These are phyloP conservation scores for Hanseniaspora gamundiae DNA, from an alignment of 1,139 yeast species.

Conservation along the genomic window DNA sequence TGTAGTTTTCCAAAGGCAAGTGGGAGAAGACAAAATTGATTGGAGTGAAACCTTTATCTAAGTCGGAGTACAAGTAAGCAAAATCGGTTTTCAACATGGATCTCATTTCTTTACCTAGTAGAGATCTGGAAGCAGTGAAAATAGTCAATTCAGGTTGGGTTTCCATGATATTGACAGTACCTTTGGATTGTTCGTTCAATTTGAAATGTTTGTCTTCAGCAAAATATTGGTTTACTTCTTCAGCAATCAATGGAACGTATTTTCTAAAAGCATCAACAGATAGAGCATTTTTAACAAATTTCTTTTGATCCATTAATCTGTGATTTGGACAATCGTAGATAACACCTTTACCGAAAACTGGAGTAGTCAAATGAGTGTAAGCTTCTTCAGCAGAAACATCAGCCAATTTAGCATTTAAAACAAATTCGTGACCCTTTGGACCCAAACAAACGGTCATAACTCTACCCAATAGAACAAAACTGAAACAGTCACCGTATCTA, in stretches of 20 bases:
- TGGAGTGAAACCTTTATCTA: slow-evolving; percentile 95
- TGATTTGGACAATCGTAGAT: slow-evolving; percentile 92
- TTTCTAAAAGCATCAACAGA: slow-evolving; percentile 72
- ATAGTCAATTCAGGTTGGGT: slow-evolving; percentile 93
- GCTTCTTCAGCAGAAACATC: slow-evolving; percentile 97
- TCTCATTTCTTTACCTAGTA: slow-evolving; percentile 88
- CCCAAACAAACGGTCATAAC: slow-evolving; percentile 94
- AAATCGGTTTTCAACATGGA: slow-evolving; percentile 68
- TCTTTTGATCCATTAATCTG: slow-evolving; percentile 95
- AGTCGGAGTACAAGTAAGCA: slow-evolving; percentile 77
- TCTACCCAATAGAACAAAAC: slow-evolving; percentile 79
- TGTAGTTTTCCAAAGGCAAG: slow-evolving; percentile 79
- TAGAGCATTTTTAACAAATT: slow-evolving; percentile 83
- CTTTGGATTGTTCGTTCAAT: slow-evolving; percentile 28
- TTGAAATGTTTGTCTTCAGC: slow-evolving; percentile 33
- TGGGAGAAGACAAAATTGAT: slow-evolving; percentile 90
- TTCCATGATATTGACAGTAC: slow-evolving; percentile 59
- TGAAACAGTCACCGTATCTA: slow-evolving; percentile 84
- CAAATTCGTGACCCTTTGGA: slow-evolving; percentile 95
- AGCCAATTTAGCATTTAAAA: slow-evolving; percentile 76
- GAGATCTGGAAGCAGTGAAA: slow-evolving; percentile 86
- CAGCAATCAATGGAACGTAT: slow-evolving; percentile 81
- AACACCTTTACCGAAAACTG: slow-evolving; percentile 95
- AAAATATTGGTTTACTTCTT: slow-evolving; percentile 64
- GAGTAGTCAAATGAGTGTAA: slow-evolving; percentile 88